Evolutionary conservation across 257 asterid genomes (phyloP).

Genomic region (Nicotiana otophora): DNA sequence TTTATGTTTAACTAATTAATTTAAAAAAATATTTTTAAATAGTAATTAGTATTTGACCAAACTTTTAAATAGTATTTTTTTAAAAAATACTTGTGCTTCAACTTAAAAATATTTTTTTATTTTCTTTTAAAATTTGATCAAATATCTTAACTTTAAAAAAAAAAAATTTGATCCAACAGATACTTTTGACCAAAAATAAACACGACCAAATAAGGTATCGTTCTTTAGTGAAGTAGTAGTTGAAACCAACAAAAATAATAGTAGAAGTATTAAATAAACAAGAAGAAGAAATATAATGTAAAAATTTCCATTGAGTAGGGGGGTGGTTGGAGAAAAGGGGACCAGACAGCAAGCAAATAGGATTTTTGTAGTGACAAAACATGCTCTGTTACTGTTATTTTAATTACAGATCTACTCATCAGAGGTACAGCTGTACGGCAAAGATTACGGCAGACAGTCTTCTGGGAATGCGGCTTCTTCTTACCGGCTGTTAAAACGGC

Average conservation of each 20-base stretch:
- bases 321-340: background rate
- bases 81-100: too few species aligned
- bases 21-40: too few species aligned
- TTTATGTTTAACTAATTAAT: too few species aligned
- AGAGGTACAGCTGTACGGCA: constrained; percentile 40
- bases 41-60: too few species aligned
- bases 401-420: background rate
- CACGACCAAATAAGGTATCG: too few species aligned
- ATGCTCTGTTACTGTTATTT: background rate
- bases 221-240: background rate
- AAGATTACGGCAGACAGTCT: constrained; percentile 37
- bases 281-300: background rate
- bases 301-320: constrained; percentile 20
- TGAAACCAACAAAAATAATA: background rate
- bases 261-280: background rate
- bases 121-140: too few species aligned
- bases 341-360: background rate
- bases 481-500: constrained; percentile 33
- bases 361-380: constrained; percentile 30
- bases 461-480: constrained; percentile 46
- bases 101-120: too few species aligned
- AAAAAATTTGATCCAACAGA: too few species aligned
- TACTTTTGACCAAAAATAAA: too few species aligned
- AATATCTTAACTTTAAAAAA: too few species aligned
- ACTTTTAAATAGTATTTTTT: too few species aligned